Evolutionary conservation across 179 eudicot species (phyloP).

Genomic region (Drosera spatulata): DNA sequence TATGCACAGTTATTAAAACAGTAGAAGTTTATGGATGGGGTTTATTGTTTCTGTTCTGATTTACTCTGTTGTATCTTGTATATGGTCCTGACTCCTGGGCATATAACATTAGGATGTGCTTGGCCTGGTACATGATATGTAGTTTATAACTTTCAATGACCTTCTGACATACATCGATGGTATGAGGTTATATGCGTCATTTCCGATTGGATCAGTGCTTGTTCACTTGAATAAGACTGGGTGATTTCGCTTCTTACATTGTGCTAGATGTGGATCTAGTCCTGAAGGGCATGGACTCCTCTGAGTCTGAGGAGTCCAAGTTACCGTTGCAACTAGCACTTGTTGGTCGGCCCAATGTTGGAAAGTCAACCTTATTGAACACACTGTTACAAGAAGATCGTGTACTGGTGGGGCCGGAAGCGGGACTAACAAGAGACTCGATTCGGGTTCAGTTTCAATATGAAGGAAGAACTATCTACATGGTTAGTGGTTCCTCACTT

Average conservation of each 20-base stretch:
- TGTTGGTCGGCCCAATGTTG: constrained; percentile 96
- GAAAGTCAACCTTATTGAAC: constrained; percentile 89
- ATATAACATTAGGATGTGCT: no score
- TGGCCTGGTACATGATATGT: no score
- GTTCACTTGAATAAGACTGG: not conserved
- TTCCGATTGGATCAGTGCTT: not conserved
- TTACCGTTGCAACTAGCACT: constrained; percentile 85
- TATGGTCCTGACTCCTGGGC: no score
- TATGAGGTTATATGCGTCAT: no score
- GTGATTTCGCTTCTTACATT: not conserved
- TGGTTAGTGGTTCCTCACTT: constrained; percentile 36
- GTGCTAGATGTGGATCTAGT: constrained; percentile 22
- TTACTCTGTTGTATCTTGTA: no score
- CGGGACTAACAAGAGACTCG: constrained; percentile 96
- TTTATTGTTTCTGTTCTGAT: no score
- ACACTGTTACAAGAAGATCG: constrained; percentile 87
- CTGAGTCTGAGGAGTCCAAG: constrained; percentile 56
- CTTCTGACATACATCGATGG: no score
- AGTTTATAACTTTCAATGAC: no score
- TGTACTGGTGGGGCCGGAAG: constrained; percentile 96
- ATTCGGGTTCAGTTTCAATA: constrained; percentile 84
- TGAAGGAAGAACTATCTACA: constrained; percentile 67
- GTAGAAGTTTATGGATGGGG: no score
- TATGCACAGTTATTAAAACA: no score
- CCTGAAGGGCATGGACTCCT: constrained; percentile 14